A percentile compares a stretch with the other conserved stretches of the same genome.
Conservation (phyloP, 2,329 filamentous ascomycete species). For the Trichophyton equinum region DNA sequence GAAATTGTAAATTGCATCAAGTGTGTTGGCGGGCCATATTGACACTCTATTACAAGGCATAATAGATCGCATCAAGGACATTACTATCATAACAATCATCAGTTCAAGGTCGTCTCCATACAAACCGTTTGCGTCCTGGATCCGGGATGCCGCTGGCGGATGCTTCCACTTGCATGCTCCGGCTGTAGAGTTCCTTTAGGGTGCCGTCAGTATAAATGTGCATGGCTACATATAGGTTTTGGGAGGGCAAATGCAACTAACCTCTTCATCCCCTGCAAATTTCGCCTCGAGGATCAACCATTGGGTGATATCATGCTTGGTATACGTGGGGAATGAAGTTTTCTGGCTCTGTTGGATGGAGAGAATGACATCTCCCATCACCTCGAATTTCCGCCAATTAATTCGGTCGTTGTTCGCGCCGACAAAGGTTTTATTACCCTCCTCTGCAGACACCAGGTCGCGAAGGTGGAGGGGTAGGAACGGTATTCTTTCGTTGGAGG, state of each 20-base stretch:
- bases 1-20: neutral
- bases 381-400: conserved; percentile 98
- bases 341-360: conserved; percentile 87
- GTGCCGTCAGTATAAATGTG: neutral
- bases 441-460: conserved; percentile 82
- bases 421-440: conserved; percentile 83
- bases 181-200: conserved; percentile 45
- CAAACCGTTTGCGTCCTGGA: conserved; percentile 31
- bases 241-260: conserved; percentile 35
- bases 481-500: conserved; percentile 75
- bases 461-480: conserved; percentile 82
- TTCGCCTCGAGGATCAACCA: conserved; percentile 70
- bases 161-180: conserved; percentile 44
- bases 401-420: conserved; percentile 61
- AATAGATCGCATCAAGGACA: conserved; percentile 4
- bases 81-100: conserved; percentile 13
- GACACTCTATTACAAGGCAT: conserved; percentile 2
- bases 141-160: conserved; percentile 25
- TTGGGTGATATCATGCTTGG: conserved; percentile 55
- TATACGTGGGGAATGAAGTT: conserved; percentile 50
- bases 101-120: conserved; percentile 29
- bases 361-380: conserved; percentile 82
- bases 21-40: neutral
- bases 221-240: neutral
- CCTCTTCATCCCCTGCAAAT: conserved; percentile 77